A percentile compares a stretch with the other conserved stretches of the same genome.
Conservation (phyloP, 352 stramenopile species). For the Elongisporangium senticosum region DNA sequence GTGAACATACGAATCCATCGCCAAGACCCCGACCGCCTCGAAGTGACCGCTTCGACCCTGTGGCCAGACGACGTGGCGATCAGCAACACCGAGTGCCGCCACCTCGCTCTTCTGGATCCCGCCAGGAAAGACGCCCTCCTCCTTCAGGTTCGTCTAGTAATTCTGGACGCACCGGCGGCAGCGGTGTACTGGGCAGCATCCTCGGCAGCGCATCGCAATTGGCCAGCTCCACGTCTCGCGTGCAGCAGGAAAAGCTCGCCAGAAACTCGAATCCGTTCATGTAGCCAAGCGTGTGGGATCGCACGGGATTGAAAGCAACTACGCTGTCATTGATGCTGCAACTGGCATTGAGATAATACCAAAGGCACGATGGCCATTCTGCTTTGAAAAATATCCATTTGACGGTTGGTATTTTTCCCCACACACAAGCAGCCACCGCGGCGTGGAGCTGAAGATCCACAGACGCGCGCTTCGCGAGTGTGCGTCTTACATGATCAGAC, state of each 20-base stretch:
- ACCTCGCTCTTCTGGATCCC: not conserved
- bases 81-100: not conserved
- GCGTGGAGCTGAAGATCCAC: not conserved
- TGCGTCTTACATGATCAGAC: constrained; percentile 55
- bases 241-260: constrained; percentile 39
- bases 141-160: not conserved
- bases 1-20: not conserved
- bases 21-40: not conserved
- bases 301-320: not conserved
- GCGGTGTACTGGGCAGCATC: constrained; percentile 50
- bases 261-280: constrained; percentile 34
- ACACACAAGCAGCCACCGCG: not conserved
- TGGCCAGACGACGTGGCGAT: not conserved
- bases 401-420: not conserved
- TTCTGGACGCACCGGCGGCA: constrained; percentile 7
- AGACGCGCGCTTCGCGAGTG: not conserved
- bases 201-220: constrained; percentile 60
- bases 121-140: not conserved
- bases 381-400: no score
- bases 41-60: not conserved
- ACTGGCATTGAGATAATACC: constrained; percentile 6
- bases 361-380: not conserved
- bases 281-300: not conserved
- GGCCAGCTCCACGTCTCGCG: constrained; percentile 54
- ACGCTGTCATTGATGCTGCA: not conserved